Percentiles rank a stretch among this genome's conserved stretches.
Conservation (phyloP, 2,329 filamentous ascomycete species). For the Fusarium cicatricum region DNA sequence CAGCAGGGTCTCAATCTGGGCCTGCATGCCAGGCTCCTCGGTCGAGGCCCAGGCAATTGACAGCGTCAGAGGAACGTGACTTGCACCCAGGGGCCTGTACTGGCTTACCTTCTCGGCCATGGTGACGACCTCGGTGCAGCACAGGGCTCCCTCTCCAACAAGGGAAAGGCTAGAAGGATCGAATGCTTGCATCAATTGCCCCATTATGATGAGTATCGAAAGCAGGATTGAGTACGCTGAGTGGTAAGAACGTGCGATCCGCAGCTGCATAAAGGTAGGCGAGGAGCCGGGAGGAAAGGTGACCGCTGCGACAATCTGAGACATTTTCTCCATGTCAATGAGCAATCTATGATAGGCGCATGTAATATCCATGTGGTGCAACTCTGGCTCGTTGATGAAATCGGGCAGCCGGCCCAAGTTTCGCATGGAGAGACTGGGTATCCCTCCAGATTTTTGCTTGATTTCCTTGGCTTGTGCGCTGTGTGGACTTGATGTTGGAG, state of each 20-base stretch:
- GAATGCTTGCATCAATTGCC: conserved; percentile 30
- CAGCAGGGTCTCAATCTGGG: conserved; percentile 14
- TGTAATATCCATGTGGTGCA: conserved; percentile 29
- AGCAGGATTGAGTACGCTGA: conserved; percentile 24
- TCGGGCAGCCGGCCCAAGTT: conserved; percentile 27
- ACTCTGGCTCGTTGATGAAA: conserved; percentile 30
- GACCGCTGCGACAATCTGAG: conserved; percentile 23
- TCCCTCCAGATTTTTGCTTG: conserved; percentile 4
- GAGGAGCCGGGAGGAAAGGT: conserved; percentile 13
- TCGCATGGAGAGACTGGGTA: conserved; percentile 23
- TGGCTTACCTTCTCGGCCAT: conserved; percentile 16
- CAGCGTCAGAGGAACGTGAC: conserved; percentile 22
- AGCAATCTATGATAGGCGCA: conserved; percentile 25
- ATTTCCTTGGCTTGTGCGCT: background rate
- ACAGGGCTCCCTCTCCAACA: conserved; percentile 18
- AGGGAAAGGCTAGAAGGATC: conserved; percentile 24
- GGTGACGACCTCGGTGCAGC: conserved; percentile 19
- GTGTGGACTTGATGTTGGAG: conserved; percentile 7
- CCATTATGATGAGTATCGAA: conserved; percentile 13
- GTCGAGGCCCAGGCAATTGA: conserved; percentile 30
- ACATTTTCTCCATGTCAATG: conserved; percentile 22
- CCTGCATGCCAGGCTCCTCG: conserved; percentile 22
- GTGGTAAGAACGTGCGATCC: conserved; percentile 13
- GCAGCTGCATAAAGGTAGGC: conserved; percentile 21
- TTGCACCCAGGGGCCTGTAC: conserved; percentile 26